Evolutionary conservation across 2,329 filamentous ascomycete species (phyloP), one percentile per base, ranked within the genome.

Genomic region (Aspergillus terreus): DNA sequence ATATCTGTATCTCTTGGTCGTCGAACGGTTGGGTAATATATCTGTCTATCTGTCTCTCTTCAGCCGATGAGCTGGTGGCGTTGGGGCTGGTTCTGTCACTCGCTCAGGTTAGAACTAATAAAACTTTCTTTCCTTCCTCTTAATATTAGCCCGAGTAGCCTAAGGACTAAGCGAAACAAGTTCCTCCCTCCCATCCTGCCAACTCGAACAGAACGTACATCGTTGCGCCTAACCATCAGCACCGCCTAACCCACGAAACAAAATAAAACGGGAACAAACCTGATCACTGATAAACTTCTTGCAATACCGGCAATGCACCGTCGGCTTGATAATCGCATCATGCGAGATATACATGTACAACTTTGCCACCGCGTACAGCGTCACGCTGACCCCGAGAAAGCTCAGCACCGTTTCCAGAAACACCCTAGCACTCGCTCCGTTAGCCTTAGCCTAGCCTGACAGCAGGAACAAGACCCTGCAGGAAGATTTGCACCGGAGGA

Each of bases 271-370:
- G 11, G 6, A 21, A 54, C 74, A 61, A 51, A 84, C 85, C 78
- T 84, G 84, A 47, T 82, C 78, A 60, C 79, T 85, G 51, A 87
- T 82, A 21, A 71, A 67, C 44, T 69, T 65, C 43, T 47, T 59
- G 46, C 65, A 67, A 32, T 67, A 90, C 62, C 75, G 80, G 71
- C 86, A 90, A 69, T 83, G 86, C 47, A 84, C 77, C 23, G 80
- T 82, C 58, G 81, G 82, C 73, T 88, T 89, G 66, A 90, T 86
- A 56, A 90, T 85, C 12, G 82, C 81, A 47, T 89, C 85, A 10
- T 79, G 76, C 11, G 80, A 82, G 10, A 83, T 63, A 55, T 75
- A 77, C 59, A 84, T 82, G 64, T 88, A 90, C 36, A 82, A 41
- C 46, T 78, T 76, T 1, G 85, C 86, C 25, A 90, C 75, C 0